Evolutionary conservation across 805 yeast genomes (phyloP), one percentile per base, ranked within the genome.

Genomic region (Barnettozyma pratensis): DNA sequence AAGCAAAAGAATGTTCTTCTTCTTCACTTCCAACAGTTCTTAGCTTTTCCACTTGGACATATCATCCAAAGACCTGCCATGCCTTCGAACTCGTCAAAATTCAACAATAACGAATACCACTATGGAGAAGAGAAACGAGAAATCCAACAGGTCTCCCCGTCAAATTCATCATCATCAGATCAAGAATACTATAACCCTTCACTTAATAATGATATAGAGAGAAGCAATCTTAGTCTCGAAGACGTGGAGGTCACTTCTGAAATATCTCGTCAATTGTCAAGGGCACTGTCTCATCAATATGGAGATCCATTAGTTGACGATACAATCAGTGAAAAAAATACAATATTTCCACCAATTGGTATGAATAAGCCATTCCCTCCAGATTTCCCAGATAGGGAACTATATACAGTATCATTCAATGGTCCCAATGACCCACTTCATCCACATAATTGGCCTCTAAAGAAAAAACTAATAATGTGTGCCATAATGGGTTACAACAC

Each of bases 371-470:
- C 71, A 4, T 14, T 51, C 7, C 63, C 64, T n/a, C 41, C 38
- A 30, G 54, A 52, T 3, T 83, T 70, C 55, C 92, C 94, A 6
- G 82, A 87, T 4, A 45, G 68, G 26, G 71, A 83, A 42, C 85
- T 85, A 0, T 89, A 81, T 62, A 72, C 79, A 7, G 96, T 89
- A 5, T 75, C 83, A 3, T 88, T 74, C 59, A 85, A 85, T 60
- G 96, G 96, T 0, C 83, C 84, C 1, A 72, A 80, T 41, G 97
- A 90, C 61, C 95, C 96, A 1, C 49, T 66, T 6, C 88, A 83
- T 63, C 96, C 97, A 0, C 83, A 81, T 60, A 89, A 90, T 61
- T 88, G 91, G 92, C 63, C 84, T 0, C 12, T 69, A 39, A 56
- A 47, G 38, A 73, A 67, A 49, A 85, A 82, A 58, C 19, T 72